Evolutionary conservation across 306 rosid genomes (phyloP).

Genomic region (Calophaca sinica): DNA sequence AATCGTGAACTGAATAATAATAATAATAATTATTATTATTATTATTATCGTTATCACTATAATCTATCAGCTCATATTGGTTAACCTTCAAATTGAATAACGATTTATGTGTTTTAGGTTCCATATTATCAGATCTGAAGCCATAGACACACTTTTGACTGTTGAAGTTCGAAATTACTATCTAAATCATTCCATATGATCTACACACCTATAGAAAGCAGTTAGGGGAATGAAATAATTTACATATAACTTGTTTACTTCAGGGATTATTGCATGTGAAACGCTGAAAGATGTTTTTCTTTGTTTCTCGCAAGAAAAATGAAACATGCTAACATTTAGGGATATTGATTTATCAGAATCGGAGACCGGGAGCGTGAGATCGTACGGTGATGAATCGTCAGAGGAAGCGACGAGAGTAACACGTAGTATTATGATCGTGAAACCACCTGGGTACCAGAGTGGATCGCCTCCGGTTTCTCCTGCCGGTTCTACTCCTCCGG

Average conservation of each 20-base stretch:
- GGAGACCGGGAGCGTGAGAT: conserved; percentile 56
- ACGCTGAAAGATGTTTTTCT: background rate
- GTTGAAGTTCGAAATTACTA: background rate
- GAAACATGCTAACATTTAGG: conserved; percentile 8
- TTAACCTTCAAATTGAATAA: conserved; percentile 32
- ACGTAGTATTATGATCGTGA: conserved; percentile 85
- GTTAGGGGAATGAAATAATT: background rate
- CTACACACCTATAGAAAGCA: background rate
- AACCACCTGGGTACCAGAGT: conserved; percentile 73
- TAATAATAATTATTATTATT: background rate
- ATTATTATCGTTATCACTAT: background rate
- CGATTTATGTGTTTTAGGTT: conserved; percentile 27
- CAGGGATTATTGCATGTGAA: background rate
- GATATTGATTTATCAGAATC: conserved; percentile 56
- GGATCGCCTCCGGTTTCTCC: conserved; percentile 81
- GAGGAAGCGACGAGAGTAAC: conserved; percentile 65
- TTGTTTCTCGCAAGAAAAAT: background rate
- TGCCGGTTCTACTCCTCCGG: conserved; percentile 79
- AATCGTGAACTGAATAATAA: conserved; percentile 32
- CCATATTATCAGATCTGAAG: conserved; percentile 41
- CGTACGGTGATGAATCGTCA: conserved; percentile 57
- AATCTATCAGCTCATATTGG: background rate
- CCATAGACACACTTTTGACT: background rate
- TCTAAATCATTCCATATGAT: background rate
- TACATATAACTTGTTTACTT: background rate